Percentiles rank a stretch among this genome's conserved stretches.
phyloP scores from a whole-genome alignment of 495 filamentous ascomycete genomes.

The Annulohypoxylon moriforme region DNA sequence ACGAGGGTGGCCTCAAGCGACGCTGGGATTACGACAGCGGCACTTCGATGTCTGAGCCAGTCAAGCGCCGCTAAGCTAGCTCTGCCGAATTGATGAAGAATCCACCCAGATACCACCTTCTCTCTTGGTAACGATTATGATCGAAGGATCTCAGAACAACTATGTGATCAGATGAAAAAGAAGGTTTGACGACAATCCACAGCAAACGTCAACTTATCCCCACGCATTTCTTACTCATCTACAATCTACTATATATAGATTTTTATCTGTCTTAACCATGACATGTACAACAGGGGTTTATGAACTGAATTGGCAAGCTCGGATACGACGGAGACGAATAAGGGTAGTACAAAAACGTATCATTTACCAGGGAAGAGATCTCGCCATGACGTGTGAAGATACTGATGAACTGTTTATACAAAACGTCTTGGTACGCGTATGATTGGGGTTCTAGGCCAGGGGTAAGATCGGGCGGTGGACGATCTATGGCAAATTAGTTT shows the following conservation, averaged over 20 bases:
- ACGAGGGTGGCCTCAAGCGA: constrained; percentile 80
- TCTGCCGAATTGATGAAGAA: constrained; percentile 25
- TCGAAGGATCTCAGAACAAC: constrained; percentile 19
- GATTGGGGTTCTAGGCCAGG: constrained; percentile 31
- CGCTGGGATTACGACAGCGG: constrained; percentile 71
- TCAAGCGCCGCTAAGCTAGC: constrained; percentile 44
- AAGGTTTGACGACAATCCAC: neutral
- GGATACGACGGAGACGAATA: constrained; percentile 29
- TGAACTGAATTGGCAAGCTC: constrained; percentile 18
- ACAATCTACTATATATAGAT: constrained; percentile 36
- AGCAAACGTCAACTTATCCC: constrained; percentile 12
- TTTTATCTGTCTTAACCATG: constrained; percentile 36
- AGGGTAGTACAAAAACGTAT: constrained; percentile 13
- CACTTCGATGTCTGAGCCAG: constrained; percentile 40
- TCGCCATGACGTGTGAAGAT: constrained; percentile 9
- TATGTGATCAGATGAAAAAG: neutral
- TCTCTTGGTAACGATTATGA: constrained; percentile 31
- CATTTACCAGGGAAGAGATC: constrained; percentile 2
- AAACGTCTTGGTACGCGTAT: constrained; percentile 19
- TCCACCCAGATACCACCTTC: constrained; percentile 40
- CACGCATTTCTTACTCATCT: constrained; percentile 19
- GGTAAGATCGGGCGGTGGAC: constrained; percentile 19
- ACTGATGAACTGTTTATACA: constrained; percentile 30
- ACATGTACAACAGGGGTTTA: constrained; percentile 39
- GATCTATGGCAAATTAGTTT: constrained; percentile 22